phyloP scores from a whole-genome alignment of 2,329 filamentous ascomycete species.

The Fusarium musae region DNA sequence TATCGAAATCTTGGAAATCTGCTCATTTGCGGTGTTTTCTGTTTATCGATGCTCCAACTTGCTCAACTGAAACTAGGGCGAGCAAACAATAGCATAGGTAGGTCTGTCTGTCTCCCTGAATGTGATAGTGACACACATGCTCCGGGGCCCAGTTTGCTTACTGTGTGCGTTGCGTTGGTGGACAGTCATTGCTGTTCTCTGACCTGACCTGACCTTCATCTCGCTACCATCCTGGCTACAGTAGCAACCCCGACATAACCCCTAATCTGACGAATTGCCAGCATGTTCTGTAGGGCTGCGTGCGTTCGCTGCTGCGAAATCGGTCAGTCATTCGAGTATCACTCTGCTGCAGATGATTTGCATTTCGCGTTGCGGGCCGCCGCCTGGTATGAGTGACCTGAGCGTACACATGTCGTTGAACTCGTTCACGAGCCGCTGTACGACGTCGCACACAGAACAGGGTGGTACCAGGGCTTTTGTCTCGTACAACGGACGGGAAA shows the following conservation, averaged over 20 bases:
- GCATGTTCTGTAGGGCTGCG: conserved; percentile 37
- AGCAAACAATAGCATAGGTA: neutral
- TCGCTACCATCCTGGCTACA: conserved; percentile 38
- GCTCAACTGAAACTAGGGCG: conserved; percentile 15
- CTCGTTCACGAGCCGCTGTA: conserved; percentile 37
- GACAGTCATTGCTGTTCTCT: conserved; percentile 20
- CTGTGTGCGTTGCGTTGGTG: conserved; percentile 3
- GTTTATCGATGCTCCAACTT: neutral
- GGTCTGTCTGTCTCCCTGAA: conserved; percentile 3
- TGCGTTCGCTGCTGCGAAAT: conserved; percentile 6
- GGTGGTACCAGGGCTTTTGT: conserved; percentile 27
- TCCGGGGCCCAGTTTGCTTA: conserved; percentile 6
- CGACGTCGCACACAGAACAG: conserved; percentile 21
- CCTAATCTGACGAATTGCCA: conserved; percentile 13
- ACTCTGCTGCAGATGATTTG: neutral
- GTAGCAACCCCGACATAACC: conserved; percentile 15
- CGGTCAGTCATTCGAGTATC: neutral
- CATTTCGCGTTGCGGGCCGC: conserved; percentile 7
- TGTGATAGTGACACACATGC: conserved; percentile 16
- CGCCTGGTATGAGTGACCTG: neutral
- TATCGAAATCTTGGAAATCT: conserved; percentile 26
- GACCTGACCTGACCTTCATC: conserved; percentile 30
- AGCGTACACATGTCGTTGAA: conserved; percentile 4
- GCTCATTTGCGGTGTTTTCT: conserved; percentile 24
- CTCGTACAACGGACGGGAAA: conserved; percentile 12